Percentiles rank a stretch among this genome's conserved stretches.
These are phyloP conservation scores for Entomortierella parvispora DNA, from an alignment of 192 early-diverging fungal genomes.

Conservation along the genomic window DNA sequence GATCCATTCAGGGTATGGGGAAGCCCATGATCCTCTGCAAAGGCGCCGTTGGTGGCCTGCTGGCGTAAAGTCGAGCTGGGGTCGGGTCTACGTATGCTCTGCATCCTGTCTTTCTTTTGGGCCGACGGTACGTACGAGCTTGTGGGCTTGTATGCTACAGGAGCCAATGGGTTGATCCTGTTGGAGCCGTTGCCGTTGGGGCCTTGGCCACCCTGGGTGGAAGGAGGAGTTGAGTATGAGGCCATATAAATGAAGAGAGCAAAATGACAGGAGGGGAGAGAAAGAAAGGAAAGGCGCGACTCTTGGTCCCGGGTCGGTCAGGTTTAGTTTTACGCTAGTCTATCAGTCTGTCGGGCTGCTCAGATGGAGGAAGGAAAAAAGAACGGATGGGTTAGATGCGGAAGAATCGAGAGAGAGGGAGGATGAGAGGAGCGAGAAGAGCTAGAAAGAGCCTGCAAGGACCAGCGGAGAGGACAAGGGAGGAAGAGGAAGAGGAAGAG, in stretches of 20 bases:
- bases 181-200: constrained; percentile 7
- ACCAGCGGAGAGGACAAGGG: not conserved
- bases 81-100: constrained; percentile 7
- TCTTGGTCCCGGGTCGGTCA: too few relatives aligned
- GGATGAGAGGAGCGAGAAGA: not conserved
- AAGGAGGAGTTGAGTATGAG: constrained; percentile 26
- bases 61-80: constrained; percentile 6
- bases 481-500: not conserved
- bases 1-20: constrained; percentile 10
- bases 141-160: constrained; percentile 36
- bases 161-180: constrained; percentile 33
- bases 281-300: not conserved
- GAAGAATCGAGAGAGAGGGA: not conserved
- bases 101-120: constrained; percentile 15
- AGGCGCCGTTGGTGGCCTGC: constrained; percentile 3
- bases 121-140: constrained; percentile 27
- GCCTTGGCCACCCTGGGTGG: too few relatives aligned
- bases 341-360: not conserved
- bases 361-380: not conserved
- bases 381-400: not conserved
- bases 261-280: not conserved
- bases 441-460: not conserved
- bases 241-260: constrained; percentile 12
- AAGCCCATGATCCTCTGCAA: constrained; percentile 4
- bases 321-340: too few relatives aligned